phyloP scores from a whole-genome alignment of 2,329 filamentous ascomycete genomes.

The Aspergillus clavatus region DNA sequence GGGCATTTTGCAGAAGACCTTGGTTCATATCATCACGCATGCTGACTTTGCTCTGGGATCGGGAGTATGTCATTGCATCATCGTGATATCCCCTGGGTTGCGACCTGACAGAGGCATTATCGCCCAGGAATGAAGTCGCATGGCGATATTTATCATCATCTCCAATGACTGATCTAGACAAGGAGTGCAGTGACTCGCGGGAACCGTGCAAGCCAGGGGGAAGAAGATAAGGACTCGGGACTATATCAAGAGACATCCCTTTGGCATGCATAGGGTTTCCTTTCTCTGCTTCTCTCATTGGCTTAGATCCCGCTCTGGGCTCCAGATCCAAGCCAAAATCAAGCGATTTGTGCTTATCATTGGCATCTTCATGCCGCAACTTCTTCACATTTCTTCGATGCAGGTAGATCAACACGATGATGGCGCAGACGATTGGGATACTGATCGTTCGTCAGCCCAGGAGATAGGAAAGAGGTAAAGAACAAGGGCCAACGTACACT shows the following conservation, averaged over 20 bases:
- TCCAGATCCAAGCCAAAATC: constrained; percentile 76
- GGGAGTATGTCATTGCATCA: constrained; percentile 51
- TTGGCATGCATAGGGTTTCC: constrained; percentile 38
- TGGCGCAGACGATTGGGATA: constrained; percentile 66
- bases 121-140: constrained; percentile 51
- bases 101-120: constrained; percentile 36
- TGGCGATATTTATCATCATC: constrained; percentile 81
- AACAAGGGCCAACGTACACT: constrained; percentile 52
- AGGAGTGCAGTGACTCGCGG: constrained; percentile 77
- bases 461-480: neutral
- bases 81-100: constrained; percentile 35
- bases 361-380: constrained; percentile 69
- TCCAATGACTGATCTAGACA: constrained; percentile 69
- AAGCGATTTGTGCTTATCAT: constrained; percentile 83
- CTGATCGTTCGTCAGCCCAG: constrained; percentile 46
- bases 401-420: constrained; percentile 66
- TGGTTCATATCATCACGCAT: constrained; percentile 46
- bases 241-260: constrained; percentile 59
- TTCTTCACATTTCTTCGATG: constrained; percentile 73
- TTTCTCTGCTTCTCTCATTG: constrained; percentile 52
- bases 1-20: constrained; percentile 53
- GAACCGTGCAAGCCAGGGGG: constrained; percentile 75
- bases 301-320: constrained; percentile 41
- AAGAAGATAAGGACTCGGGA: constrained; percentile 80
- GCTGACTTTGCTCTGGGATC: constrained; percentile 43